phyloP scores from a whole-genome alignment of 495 filamentous ascomycete species.

The Aspergillus cristatus region DNA sequence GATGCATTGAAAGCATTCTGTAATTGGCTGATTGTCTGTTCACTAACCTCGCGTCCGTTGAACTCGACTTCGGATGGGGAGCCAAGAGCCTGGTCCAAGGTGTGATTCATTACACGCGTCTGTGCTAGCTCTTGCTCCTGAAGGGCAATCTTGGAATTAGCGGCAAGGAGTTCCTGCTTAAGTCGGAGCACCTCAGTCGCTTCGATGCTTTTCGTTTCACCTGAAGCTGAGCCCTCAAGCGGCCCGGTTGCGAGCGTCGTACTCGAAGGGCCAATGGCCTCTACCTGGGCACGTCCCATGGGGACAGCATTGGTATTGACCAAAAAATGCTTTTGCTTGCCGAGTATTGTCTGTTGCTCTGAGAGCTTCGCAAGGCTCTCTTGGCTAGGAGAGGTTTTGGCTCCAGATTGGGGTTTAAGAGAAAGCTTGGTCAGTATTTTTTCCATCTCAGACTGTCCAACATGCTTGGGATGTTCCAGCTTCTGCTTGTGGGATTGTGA shows the following conservation, averaged over 20 bases:
- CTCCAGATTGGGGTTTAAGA: slow-evolving; percentile 14
- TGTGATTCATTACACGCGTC: slow-evolving; percentile 65
- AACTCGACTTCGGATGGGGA: slow-evolving; percentile 50
- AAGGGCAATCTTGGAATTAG: slow-evolving; percentile 67
- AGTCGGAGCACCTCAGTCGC: slow-evolving; percentile 47
- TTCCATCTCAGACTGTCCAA: slow-evolving; percentile 26
- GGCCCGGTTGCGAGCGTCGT: slow-evolving; percentile 49
- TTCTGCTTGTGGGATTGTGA: slow-evolving; percentile 47
- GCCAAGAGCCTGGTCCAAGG: slow-evolving; percentile 62
- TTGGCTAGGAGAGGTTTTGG: slow-evolving; percentile 13
- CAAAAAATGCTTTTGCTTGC: slow-evolving; percentile 43
- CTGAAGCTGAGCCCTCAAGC: slow-evolving; percentile 28
- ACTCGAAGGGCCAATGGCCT: slow-evolving; percentile 39
- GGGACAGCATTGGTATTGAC: slow-evolving; percentile 23
- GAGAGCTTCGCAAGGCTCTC: slow-evolving; percentile 51
- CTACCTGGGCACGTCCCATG: slow-evolving; percentile 13
- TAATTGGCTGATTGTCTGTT: slow-evolving; percentile 44
- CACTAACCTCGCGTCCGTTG: slow-evolving; percentile 37
- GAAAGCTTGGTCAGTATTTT: slow-evolving; percentile 29
- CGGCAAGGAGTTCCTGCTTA: slow-evolving; percentile 64
- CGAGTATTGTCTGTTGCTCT: slow-evolving; percentile 52
- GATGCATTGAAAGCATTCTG: slow-evolving; percentile 47
- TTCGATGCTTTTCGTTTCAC: slow-evolving; percentile 20
- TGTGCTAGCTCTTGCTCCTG: slow-evolving; percentile 81
- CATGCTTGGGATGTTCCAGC: slow-evolving; percentile 26